These are phyloP conservation scores for Proliferodiscus dingleyae DNA, from an alignment of 2,329 filamentous ascomycete genomes.

Conservation along the genomic window DNA sequence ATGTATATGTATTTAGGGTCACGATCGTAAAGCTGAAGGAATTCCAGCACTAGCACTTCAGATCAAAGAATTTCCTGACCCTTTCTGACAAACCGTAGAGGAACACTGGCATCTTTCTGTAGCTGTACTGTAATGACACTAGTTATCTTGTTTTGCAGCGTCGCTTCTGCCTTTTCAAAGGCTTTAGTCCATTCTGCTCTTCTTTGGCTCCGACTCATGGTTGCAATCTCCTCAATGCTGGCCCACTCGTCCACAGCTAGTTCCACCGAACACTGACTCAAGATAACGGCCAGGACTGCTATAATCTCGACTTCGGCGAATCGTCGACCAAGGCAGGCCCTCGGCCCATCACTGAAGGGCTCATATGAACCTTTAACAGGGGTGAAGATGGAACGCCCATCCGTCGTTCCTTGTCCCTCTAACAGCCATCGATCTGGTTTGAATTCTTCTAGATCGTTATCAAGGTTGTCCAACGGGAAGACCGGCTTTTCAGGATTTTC, in stretches of 20 bases:
- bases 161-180: slow-evolving; percentile 7
- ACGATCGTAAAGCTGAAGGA: too few species aligned
- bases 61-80: slow-evolving; percentile 11
- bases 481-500: slow-evolving; percentile 33
- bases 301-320: slow-evolving; percentile 32
- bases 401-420: slow-evolving; percentile 47
- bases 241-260: slow-evolving; percentile 15
- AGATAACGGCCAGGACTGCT: slow-evolving; percentile 21
- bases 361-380: slow-evolving; percentile 52
- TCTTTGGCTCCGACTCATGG: slow-evolving; percentile 8
- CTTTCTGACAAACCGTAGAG: slow-evolving; percentile 13
- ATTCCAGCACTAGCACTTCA: too few species aligned
- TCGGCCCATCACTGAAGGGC: slow-evolving; percentile 53
- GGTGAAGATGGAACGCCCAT: slow-evolving; percentile 49
- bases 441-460: slow-evolving; percentile 62
- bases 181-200: slow-evolving; percentile 9
- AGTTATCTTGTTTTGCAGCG: slow-evolving; percentile 6
- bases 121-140: slow-evolving; percentile 13
- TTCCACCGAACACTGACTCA: slow-evolving; percentile 13
- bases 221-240: slow-evolving; percentile 7
- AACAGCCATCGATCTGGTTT: slow-evolving; percentile 51
- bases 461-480: slow-evolving; percentile 14
- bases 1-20: too few species aligned
- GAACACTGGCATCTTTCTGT: slow-evolving; percentile 6
- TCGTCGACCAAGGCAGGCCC: slow-evolving; percentile 35